Evolutionary conservation across 306 rosid genomes (phyloP), one percentile per base, ranked within the genome.

Genomic region (Purshia tridentata): DNA sequence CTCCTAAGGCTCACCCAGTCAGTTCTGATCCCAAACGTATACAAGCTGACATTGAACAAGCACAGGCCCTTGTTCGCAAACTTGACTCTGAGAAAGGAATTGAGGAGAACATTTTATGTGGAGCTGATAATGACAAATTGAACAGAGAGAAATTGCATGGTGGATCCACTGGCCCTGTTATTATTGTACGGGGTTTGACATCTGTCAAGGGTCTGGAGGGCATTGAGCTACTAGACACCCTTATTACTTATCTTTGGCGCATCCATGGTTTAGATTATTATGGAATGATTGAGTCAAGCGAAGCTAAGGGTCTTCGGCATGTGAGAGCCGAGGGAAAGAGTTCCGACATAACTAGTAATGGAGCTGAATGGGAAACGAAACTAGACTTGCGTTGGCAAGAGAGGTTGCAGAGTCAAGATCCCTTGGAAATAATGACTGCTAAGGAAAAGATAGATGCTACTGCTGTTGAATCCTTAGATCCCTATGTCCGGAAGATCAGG

Each of bases 141-240:
- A 87, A 84, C 23, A 80, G 86, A 73, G 99, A 94, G 47, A 94
- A 84, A 83, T 48, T 81, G 51, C 92, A 76, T 58, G 69, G 88
- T 81, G 95, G 98, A 67, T 88, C 98, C 65, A 75, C 82, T 37
- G 97, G 96, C 15, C 96, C 97, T 23, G 85, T 88, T 42, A 84
- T 95, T 66, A 95, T 95, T 48, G 81, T 95, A 57, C 88, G 97
- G 40, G 93, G 97, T 76, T 78, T 90, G 65, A 87, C 96, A 69
- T 83, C 99, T 77, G 98, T 95, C 44, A 95, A 91, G 85, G 98
- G 99, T 59, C 86, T 95, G 57, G 99, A 95, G 85, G 99, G 97
- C 20, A 82, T 83, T 52, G 99, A 95, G 82, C 90, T 95, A 72
- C 79, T 95, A 59, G 99, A 95, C 82, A 90, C 97, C 16, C 93